Evolutionary conservation across 2,329 filamentous ascomycete genomes (phyloP), one percentile per base, ranked within the genome.

Genomic region (Fusarium verticillioides): DNA sequence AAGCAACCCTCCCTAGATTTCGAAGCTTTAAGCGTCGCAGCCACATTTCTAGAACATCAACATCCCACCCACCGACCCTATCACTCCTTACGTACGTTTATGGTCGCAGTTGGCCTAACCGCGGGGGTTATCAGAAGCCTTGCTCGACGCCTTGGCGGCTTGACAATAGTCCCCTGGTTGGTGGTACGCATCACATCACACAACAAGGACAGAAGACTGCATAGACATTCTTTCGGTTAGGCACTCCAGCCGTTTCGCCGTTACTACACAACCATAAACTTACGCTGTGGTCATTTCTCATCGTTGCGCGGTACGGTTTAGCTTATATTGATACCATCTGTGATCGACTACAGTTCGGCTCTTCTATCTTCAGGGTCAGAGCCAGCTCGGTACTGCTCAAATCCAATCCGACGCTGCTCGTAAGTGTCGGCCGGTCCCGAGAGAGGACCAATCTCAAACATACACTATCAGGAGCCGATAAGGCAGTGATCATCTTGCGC

Each of bases 401-500:
- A 74, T 60, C 56, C 64, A 75, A 60, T 72, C 64, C 75, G 72
- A 47, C 65, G 43, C 69, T 69, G 39, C 62, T 70, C 54, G 53
- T 67, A 60, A 64, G 71, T 63, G 71, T 74, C 75, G 74, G 75
- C 66, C 75, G 72, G 61, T 77, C 74, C 75, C 75, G 75, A 73
- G 47, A 59, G 65, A 66, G 54, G 50, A 40, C 66, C 59, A 67
- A 74, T 71, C 63, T 61, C 59, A 42, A 60, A 66, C 52, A 59
- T 43, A 64, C 39, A 58, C 44, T 58, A 69, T 52, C 64, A 42
- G 40, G 50, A 69, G 58, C 67, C 58, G 70, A 75, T 68, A 59
- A 34, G 67, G 75, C 37, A 77, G 73, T 77, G 75, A 76, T 77
- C 74, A 53, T 52, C 74, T 57, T 40, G 50, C 53, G 50, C 60